Evolutionary conservation across 176 grass and related monocot genomes (phyloP).

Genomic region (Dendrocalamus sinicus): DNA sequence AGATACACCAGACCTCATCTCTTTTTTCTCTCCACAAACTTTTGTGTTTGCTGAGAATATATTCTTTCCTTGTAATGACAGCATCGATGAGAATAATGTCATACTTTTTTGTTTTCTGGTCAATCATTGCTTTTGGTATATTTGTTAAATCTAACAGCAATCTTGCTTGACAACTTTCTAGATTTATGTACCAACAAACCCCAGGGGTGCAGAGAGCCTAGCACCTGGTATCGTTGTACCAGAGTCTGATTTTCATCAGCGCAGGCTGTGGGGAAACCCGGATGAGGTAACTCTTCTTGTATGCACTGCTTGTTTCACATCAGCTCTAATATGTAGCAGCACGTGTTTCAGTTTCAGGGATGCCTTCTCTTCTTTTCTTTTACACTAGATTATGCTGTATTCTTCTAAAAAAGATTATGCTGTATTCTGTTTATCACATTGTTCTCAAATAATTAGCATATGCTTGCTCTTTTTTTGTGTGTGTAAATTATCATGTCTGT

Average conservation of each 20-base stretch:
- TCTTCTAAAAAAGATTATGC: not conserved
- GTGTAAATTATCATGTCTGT: not conserved
- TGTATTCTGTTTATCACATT: constrained; percentile 17
- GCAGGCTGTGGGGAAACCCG: constrained; percentile 71
- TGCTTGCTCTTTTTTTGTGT: not conserved
- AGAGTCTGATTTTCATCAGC: constrained; percentile 73
- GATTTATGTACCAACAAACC: constrained; percentile 74
- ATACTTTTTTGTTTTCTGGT: constrained; percentile 1
- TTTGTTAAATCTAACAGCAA: not conserved
- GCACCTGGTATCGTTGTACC: constrained; percentile 65
- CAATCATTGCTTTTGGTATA: not conserved
- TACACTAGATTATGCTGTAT: not conserved
- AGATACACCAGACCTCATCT: not conserved
- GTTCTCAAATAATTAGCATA: constrained; percentile 1
- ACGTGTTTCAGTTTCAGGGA: constrained; percentile 5
- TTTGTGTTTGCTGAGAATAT: not conserved
- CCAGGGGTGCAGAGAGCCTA: constrained; percentile 70
- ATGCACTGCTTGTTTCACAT: not conserved
- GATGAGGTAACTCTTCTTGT: constrained; percentile 59
- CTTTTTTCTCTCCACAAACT: not conserved
- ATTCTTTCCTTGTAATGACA: not conserved
- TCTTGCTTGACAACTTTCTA: constrained; percentile 5
- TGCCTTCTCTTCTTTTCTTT: constrained; percentile 14
- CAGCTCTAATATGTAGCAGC: not conserved
- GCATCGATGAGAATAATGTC: not conserved